Base-by-base conservation (phyloP, 352 stramenopile genomes). In the Phytophthora cryptogea region DNA sequence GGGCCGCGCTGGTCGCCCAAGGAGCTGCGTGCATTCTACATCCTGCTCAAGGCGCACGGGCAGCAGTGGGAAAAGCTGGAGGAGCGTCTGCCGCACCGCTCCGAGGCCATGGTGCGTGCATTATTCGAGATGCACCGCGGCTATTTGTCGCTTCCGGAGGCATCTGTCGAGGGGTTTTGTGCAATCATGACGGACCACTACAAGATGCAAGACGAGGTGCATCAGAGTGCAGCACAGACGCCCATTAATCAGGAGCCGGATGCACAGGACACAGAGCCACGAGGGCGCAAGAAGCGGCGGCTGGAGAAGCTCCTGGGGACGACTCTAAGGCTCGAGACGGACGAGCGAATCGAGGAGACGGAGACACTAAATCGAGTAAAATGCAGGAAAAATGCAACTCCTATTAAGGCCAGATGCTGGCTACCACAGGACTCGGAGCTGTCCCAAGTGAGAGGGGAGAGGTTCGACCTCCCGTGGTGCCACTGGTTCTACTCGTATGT, bases 401-500 rank as follows among this genome's bases (percentile, higher is more conserved):
- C 65, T 1, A 40, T 13, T 17, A 51, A 45, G 5, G 27, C 43
- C 5, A 54, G 60, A 56, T 46, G 26, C 4, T 68, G 49, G 65
- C 32, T 70, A 41, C 32, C 50, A 31, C n/a, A n/a, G n/a, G 46
- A 57, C 6, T 46, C 42, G 5, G 53, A 37, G 5, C 45, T 69
- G 8, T 42, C 26, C 9, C 55, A 68, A 23, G n/a, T 70, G 9
- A 20, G 40, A 16, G 70, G 58, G 36, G 9, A 39, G 13, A 77
- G 70, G 41, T 88, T 86, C 31, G 55, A 79, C 27, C 59, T 92
- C n/a, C 83, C 83, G 17, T 88, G 76, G 78, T 73, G 31, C 36
- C 72, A 89, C 44, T 92, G 83, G 80, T 90, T 92, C 54, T 83
- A 86, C 42, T 83, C 76, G 45, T 85, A 70, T 46, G 49, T 80